Conservation (phyloP, 83 land plant genomes). For the Thuja plicata region DNA sequence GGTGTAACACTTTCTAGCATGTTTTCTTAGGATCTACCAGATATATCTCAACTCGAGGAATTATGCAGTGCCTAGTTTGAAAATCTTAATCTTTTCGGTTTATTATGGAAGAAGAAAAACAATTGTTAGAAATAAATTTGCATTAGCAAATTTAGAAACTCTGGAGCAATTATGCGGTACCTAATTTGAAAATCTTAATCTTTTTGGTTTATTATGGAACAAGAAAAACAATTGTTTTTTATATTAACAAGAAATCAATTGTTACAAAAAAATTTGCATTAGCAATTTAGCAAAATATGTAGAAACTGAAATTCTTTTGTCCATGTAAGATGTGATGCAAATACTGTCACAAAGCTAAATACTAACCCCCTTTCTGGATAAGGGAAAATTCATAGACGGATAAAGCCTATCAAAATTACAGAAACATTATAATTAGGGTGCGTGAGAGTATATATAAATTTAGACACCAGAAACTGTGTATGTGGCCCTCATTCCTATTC, state of each 20-base stretch:
- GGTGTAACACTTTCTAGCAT: constrained; percentile 1
- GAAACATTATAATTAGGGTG: not conserved
- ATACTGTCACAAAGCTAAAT: not conserved
- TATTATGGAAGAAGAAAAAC: not conserved
- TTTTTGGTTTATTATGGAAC: not conserved
- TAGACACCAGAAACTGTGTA: no score
- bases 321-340: not conserved
- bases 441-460: no score
- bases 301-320: not conserved
- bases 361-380: not conserved
- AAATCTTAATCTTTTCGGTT: not conserved
- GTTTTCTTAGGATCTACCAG: not conserved
- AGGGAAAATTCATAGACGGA: not conserved
- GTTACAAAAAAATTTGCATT: not conserved
- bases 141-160: no score
- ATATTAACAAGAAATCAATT: no score
- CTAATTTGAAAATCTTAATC: not conserved
- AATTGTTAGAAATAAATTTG: not conserved
- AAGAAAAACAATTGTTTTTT: not conserved
- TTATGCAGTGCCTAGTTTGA: not conserved
- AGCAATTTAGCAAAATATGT: not conserved
- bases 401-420: not conserved
- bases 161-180: not conserved
- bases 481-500: no score
- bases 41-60: not conserved